phyloP scores from a whole-genome alignment of 169 alveolate species.

The Plasmodium malariae region DNA sequence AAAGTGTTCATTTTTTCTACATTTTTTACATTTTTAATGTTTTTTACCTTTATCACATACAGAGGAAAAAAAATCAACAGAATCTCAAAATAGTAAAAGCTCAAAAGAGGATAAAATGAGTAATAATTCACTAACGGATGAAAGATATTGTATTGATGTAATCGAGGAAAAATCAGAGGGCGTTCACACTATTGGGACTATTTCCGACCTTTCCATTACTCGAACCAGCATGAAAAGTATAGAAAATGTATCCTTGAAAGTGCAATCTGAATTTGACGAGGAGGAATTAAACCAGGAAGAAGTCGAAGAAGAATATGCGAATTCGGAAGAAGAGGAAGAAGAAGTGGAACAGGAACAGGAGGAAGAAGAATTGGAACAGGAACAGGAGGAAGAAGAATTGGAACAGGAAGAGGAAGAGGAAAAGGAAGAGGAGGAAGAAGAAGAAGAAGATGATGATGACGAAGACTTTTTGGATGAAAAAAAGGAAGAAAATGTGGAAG shows the following conservation, averaged over 20 bases:
- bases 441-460: background rate
- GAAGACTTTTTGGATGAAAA: background rate
- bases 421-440: background rate
- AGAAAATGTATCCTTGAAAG: background rate
- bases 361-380: background rate
- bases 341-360: slow-evolving; percentile 5
- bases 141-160: background rate
- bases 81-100: background rate
- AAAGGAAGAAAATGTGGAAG: background rate
- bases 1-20: background rate
- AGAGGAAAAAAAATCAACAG: background rate
- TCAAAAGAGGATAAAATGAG: background rate
- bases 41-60: background rate
- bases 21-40: background rate
- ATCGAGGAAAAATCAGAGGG: slow-evolving; percentile 3
- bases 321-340: background rate
- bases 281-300: slow-evolving; percentile 10
- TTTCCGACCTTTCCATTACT: slow-evolving; percentile 10
- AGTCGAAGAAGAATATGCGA: background rate
- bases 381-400: background rate
- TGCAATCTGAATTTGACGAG: background rate
- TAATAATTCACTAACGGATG: background rate
- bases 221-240: slow-evolving; percentile 1
- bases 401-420: slow-evolving; percentile 1
- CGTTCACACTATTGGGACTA: background rate